phyloP scores from a whole-genome alignment of 495 filamentous ascomycete genomes.

The Talaromyces borbonicus region DNA sequence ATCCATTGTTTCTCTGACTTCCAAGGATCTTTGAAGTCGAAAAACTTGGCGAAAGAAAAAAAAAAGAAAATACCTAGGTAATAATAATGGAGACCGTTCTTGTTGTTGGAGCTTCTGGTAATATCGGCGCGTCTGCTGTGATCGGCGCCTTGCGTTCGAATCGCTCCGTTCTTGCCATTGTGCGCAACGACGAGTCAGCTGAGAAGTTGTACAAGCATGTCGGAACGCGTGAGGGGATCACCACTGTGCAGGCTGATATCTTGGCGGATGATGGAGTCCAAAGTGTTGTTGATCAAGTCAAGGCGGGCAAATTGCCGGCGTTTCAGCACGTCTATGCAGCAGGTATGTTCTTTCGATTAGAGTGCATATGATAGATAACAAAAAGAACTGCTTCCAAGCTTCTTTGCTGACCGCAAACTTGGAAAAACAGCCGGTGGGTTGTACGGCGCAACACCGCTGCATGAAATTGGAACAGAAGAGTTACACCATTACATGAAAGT shows the following conservation, averaged over 20 bases:
- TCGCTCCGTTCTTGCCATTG: constrained; percentile 27
- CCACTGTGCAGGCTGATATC: constrained; percentile 24
- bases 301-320: constrained; percentile 24
- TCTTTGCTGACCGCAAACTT: not conserved
- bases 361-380: too few species aligned
- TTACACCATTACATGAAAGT: constrained; percentile 21
- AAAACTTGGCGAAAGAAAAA: too few species aligned
- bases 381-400: too few species aligned
- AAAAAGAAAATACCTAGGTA: too few species aligned
- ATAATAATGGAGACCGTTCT: constrained; percentile 24
- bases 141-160: constrained; percentile 18
- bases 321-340: constrained; percentile 32
- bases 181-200: constrained; percentile 28
- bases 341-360: constrained; percentile 13
- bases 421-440: constrained; percentile 18
- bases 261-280: constrained; percentile 21
- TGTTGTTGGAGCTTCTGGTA: constrained; percentile 33
- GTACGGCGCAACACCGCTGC: constrained; percentile 17
- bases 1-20: too few species aligned
- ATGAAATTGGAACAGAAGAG: constrained; percentile 15
- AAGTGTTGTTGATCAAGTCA: constrained; percentile 28
- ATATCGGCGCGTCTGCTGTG: constrained; percentile 30
- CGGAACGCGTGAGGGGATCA: constrained; percentile 23
- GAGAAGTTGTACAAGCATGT: constrained; percentile 27
- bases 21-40: too few species aligned